These are phyloP conservation scores for Amphibolis antarctica DNA, from an alignment of 106 monocot species.

Conservation along the genomic window DNA sequence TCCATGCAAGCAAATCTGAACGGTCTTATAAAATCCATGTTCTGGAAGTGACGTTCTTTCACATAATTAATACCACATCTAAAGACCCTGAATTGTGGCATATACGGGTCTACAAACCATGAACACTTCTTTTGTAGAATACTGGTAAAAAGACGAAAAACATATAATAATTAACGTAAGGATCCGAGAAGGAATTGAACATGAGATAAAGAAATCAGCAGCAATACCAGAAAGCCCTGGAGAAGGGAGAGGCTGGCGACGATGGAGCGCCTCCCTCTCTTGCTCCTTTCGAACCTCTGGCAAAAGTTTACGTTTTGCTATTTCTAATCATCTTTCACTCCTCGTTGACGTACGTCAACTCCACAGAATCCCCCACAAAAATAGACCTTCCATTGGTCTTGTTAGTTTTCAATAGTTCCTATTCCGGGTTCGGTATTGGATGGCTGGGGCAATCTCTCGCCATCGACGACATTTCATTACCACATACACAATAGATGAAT, in stretches of 20 bases:
- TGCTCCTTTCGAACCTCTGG: neutral
- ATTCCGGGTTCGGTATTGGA: neutral
- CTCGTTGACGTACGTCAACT: neutral
- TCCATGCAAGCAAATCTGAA: too few relatives aligned
- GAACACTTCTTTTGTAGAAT: too few relatives aligned
- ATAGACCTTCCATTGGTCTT: neutral
- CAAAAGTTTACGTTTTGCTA: neutral
- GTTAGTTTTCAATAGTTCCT: constrained; percentile 1
- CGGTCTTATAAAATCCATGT: too few relatives aligned
- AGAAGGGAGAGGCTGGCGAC: neutral
- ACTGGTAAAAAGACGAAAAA: neutral
- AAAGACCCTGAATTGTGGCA: too few relatives aligned
- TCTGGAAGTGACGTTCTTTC: too few relatives aligned
- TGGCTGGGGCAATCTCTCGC: neutral
- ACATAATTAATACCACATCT: too few relatives aligned
- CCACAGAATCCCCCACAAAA: neutral
- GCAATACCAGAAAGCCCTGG: constrained; percentile 5
- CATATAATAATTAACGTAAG: too few relatives aligned
- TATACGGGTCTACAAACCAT: too few relatives aligned
- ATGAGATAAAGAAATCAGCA: neutral
- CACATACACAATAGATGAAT: too few relatives aligned
- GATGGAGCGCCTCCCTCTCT: neutral
- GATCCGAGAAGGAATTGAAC: too few relatives aligned
- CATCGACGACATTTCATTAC: too few relatives aligned
- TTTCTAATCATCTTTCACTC: neutral